Conservation (phyloP, 148 eudicot species). For the Fallopia convolvulus region DNA sequence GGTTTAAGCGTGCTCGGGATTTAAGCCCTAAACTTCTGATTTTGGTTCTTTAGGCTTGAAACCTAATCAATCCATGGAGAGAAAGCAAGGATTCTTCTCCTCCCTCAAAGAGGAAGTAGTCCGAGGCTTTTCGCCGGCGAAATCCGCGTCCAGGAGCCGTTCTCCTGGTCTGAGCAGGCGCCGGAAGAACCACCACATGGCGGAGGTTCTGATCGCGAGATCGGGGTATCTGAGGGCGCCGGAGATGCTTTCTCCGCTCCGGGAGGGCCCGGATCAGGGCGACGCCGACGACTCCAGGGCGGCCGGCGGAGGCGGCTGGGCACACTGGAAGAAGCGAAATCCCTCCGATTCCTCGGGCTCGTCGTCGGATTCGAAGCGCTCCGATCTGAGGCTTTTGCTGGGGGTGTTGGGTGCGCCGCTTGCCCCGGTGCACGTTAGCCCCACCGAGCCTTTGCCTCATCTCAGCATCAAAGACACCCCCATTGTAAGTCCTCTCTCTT, state of each 20-base stretch:
- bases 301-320: conserved; percentile 30
- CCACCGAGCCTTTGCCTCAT: conserved; percentile 57
- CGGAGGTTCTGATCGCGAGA: conserved; percentile 29
- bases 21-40: background rate
- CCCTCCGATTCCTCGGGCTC: conserved; percentile 19
- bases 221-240: conserved; percentile 43
- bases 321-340: conserved; percentile 34
- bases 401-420: conserved; percentile 95
- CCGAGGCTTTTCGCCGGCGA: conserved; percentile 66
- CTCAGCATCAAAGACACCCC: conserved; percentile 82
- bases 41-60: background rate
- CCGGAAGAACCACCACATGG: conserved; percentile 14
- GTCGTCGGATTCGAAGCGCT: conserved; percentile 22
- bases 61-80: conserved; percentile 35
- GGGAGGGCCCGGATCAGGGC: conserved; percentile 80
- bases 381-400: conserved; percentile 82
- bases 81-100: conserved; percentile 68
- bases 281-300: conserved; percentile 39
- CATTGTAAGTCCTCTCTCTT: conserved; percentile 48
- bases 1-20: conserved; percentile 2
- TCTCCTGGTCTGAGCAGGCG: conserved; percentile 36
- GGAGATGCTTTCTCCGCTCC: conserved; percentile 50
- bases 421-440: conserved; percentile 79
- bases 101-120: conserved; percentile 70
- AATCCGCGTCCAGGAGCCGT: conserved; percentile 37